Percentiles rank a stretch among this genome's conserved stretches.
Conservation (phyloP, 768 basidiomycete genomes). For the Mycena leptocephala region DNA sequence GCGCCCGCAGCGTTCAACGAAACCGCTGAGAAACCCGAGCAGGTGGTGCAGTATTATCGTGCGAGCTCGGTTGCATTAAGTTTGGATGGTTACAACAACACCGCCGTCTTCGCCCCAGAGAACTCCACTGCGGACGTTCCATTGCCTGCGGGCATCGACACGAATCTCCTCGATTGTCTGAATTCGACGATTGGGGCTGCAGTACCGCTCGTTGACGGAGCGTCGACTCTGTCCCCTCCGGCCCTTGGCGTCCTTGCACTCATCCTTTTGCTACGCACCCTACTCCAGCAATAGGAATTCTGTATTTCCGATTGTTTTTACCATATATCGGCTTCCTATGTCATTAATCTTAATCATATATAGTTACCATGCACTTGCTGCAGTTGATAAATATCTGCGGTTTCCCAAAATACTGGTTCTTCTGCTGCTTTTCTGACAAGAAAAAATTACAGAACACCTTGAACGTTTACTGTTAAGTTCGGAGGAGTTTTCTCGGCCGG, state of each 20-base stretch:
- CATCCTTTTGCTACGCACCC: background rate
- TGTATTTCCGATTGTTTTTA: too few species aligned
- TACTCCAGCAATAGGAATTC: background rate
- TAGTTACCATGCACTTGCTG: too few species aligned
- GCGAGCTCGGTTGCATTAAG: slow-evolving; percentile 69
- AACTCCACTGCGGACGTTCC: slow-evolving; percentile 49
- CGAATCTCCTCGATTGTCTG: slow-evolving; percentile 61
- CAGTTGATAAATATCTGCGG: too few species aligned
- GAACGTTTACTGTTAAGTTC: too few species aligned
- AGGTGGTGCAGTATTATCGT: slow-evolving; percentile 74
- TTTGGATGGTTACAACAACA: slow-evolving; percentile 75
- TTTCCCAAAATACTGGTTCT: too few species aligned
- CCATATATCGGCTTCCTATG: too few species aligned
- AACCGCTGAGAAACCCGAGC: slow-evolving; percentile 57
- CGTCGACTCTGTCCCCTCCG: background rate
- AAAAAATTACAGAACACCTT: too few species aligned
- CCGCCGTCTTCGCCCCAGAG: slow-evolving; percentile 58
- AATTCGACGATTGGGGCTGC: slow-evolving; percentile 65
- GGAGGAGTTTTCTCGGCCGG: too few species aligned
- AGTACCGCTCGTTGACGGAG: slow-evolving; percentile 24
- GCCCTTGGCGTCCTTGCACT: background rate
- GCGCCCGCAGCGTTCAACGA: slow-evolving; percentile 50
- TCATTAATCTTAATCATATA: too few species aligned
- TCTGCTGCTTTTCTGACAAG: too few species aligned
- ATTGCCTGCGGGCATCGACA: slow-evolving; percentile 61